Evolutionary conservation across 2,329 filamentous ascomycete genomes (phyloP).

Genomic region (Cladophialophora carrionii): DNA sequence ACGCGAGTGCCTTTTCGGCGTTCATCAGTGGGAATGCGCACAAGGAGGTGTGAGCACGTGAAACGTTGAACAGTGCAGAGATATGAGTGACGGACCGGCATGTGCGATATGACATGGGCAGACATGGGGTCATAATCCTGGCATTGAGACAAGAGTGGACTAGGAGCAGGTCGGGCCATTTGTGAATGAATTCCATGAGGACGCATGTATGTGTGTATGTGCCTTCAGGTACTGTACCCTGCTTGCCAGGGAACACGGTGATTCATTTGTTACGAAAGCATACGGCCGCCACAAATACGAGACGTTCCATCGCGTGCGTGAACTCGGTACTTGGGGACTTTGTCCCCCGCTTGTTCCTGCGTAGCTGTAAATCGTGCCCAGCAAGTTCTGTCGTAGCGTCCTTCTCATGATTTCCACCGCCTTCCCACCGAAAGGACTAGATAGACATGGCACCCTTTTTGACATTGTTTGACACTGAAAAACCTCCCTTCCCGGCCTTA

Average conservation of each 20-base stretch:
- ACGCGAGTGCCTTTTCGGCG: conserved; percentile 65
- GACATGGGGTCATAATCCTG: background rate
- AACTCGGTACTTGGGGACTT: background rate
- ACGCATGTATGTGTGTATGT: background rate
- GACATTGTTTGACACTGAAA: no score
- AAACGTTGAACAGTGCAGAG: background rate
- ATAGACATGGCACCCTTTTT: background rate
- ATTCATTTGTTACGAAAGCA: background rate
- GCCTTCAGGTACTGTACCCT: background rate
- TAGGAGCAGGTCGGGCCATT: background rate
- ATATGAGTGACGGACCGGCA: background rate
- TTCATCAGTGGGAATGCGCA: conserved; percentile 41
- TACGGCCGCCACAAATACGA: background rate
- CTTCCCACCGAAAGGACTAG: background rate
- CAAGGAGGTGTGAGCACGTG: conserved; percentile 18
- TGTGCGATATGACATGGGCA: background rate
- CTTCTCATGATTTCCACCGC: background rate
- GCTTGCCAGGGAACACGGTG: background rate
- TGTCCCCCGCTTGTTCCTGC: background rate
- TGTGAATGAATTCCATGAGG: background rate
- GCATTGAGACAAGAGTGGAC: background rate
- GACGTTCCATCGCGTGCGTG: background rate
- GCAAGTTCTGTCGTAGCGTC: background rate
- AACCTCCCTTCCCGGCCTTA: conserved; percentile 50
- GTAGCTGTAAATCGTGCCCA: background rate